These are phyloP conservation scores for Acanthamoeba castellanii DNA, from an alignment of 208 protist species.

Conservation along the genomic window DNA sequence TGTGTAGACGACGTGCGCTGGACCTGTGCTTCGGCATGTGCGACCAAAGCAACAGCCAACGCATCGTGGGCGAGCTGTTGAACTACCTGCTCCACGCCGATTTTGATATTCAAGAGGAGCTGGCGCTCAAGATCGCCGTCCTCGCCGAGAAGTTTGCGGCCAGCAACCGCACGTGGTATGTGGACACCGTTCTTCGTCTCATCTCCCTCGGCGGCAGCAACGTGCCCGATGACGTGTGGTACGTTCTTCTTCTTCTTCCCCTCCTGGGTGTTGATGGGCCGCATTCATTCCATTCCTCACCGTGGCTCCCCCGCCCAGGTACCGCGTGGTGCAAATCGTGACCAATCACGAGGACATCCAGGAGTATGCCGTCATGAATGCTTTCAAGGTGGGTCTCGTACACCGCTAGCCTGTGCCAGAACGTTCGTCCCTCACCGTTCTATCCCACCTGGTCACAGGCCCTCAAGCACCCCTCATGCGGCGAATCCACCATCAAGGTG, in stretches of 20 bases:
- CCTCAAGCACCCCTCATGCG: constrained; percentile 69
- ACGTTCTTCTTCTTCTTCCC: constrained; percentile 75
- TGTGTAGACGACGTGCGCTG: constrained; percentile 93
- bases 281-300: neutral
- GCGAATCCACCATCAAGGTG: constrained; percentile 86
- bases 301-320: constrained; percentile 79
- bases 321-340: constrained; percentile 96
- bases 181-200: constrained; percentile 97
- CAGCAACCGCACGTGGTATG: constrained; percentile 95
- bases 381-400: constrained; percentile 75
- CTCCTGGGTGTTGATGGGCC: neutral
- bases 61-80: constrained; percentile 91
- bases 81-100: constrained; percentile 91
- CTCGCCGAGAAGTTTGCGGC: constrained; percentile 96
- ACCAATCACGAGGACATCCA: constrained; percentile 97
- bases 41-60: constrained; percentile 92
- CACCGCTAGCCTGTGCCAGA: too few relatives aligned
- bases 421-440: neutral
- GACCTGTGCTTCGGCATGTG: constrained; percentile 98
- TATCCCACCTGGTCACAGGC: constrained; percentile 23
- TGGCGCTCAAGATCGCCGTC: constrained; percentile 97
- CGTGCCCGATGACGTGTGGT: constrained; percentile 95
- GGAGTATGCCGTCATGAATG: constrained; percentile 94
- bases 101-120: constrained; percentile 94
- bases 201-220: constrained; percentile 97